These are phyloP conservation scores for Septoria linicola DNA, from an alignment of 2,329 filamentous ascomycete genomes.

Conservation along the genomic window DNA sequence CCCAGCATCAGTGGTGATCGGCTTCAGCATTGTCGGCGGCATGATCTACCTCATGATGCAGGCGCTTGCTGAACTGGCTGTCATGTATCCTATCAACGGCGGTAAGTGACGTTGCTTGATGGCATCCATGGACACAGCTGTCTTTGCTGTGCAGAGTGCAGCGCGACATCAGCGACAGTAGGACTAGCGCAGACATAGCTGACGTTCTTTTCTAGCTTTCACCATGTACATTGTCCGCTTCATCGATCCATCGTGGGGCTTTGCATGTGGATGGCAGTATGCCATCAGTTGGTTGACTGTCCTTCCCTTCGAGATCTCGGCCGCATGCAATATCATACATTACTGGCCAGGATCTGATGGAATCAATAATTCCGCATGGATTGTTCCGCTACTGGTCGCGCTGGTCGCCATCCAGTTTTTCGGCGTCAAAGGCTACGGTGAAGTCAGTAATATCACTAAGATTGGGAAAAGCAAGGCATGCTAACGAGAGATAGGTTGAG, in stretches of 20 bases:
- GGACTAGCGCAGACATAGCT: too few species aligned
- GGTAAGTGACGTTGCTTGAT: too few species aligned
- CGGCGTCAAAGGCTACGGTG: constrained; percentile 39
- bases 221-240: constrained; percentile 39
- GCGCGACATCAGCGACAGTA: too few species aligned
- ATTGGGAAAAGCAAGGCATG: neutral
- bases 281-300: constrained; percentile 36
- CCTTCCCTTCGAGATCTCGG: constrained; percentile 36
- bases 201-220: constrained; percentile 25
- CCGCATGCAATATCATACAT: constrained; percentile 35
- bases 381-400: constrained; percentile 35
- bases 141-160: too few species aligned
- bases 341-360: constrained; percentile 33
- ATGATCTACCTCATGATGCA: constrained; percentile 40
- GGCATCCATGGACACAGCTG: too few species aligned
- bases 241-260: constrained; percentile 40
- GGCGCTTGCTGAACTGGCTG: constrained; percentile 39
- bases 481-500: constrained; percentile 24
- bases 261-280: constrained; percentile 36
- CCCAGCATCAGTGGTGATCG: constrained; percentile 49
- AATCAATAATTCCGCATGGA: constrained; percentile 36
- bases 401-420: constrained; percentile 36
- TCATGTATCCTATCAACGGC: constrained; percentile 38
- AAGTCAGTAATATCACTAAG: constrained; percentile 15
- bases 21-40: constrained; percentile 43